Evolutionary conservation across 441 rosid species (phyloP).

Genomic region (Erodium trifolium): DNA sequence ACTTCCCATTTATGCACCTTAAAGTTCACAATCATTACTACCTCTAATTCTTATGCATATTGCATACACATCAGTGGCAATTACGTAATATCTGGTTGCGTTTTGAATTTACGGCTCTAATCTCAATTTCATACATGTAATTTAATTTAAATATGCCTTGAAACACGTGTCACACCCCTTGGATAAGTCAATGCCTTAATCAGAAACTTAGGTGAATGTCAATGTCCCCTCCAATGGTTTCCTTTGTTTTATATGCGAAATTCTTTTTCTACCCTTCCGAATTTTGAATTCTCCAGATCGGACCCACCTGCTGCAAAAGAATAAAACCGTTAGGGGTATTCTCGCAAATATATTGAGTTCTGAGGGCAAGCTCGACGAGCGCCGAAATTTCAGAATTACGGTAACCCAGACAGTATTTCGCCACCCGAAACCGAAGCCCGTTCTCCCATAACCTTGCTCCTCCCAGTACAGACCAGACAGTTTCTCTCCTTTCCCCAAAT

Average conservation of each 20-base stretch:
- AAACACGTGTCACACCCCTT: slow-evolving; percentile 3
- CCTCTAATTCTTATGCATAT: neutral
- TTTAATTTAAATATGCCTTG: neutral
- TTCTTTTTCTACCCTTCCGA: neutral
- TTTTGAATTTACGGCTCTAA: neutral
- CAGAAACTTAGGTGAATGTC: slow-evolving; percentile 8
- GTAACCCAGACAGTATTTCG: slow-evolving; percentile 32
- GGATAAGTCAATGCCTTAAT: slow-evolving; percentile 8
- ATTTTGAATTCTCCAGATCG: slow-evolving; percentile 27
- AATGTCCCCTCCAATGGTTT: neutral
- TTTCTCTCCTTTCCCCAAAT: neutral
- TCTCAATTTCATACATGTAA: neutral
- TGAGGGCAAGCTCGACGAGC: slow-evolving; percentile 24
- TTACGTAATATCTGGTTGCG: neutral
- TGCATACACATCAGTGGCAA: neutral
- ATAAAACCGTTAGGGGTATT: slow-evolving; percentile 55
- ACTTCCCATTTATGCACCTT: slow-evolving; percentile 1
- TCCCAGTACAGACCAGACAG: slow-evolving; percentile 19
- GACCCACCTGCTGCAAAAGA: slow-evolving; percentile 25
- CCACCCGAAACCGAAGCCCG: slow-evolving; percentile 33
- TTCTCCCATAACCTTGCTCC: slow-evolving; percentile 24
- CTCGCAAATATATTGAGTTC: slow-evolving; percentile 14
- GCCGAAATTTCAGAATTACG: slow-evolving; percentile 56
- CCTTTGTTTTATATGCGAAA: neutral
- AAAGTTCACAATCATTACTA: slow-evolving; percentile 8